A percentile compares a stretch with the other conserved stretches of the same genome.
These are phyloP conservation scores for Arthrobotrys entomopaga DNA, from an alignment of 2,329 filamentous ascomycete genomes.

Conservation along the genomic window DNA sequence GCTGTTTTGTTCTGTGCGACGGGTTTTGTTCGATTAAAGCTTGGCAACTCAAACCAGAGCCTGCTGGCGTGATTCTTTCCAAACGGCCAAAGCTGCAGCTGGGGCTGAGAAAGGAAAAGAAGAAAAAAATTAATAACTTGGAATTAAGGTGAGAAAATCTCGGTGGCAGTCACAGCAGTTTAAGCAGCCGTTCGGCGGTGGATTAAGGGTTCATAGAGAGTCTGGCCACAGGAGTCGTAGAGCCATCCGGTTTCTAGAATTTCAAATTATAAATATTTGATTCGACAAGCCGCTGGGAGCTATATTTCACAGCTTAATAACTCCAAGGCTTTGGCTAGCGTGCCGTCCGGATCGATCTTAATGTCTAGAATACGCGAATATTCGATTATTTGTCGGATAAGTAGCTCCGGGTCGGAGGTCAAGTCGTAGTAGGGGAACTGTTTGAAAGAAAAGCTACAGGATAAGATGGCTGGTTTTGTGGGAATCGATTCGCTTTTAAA, in stretches of 20 bases:
- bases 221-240: conserved; percentile 37
- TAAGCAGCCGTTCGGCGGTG: conserved; percentile 32
- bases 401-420: conserved; percentile 24
- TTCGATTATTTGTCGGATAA: conserved; percentile 20
- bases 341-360: conserved; percentile 1
- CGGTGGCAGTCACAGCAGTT: conserved; percentile 28
- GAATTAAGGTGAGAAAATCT: conserved; percentile 10
- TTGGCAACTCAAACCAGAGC: conserved; percentile 52
- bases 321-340: conserved; percentile 5
- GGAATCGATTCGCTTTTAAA: conserved; percentile 52
- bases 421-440: conserved; percentile 25
- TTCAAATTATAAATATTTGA: conserved; percentile 30
- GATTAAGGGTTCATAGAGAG: conserved; percentile 29
- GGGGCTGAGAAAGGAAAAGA: conserved; percentile 42
- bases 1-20: conserved; percentile 45
- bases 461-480: conserved; percentile 39
- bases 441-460: conserved; percentile 26
- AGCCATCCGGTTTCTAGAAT: conserved; percentile 17
- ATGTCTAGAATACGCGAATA: conserved; percentile 3
- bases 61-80: conserved; percentile 47
- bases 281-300: conserved; percentile 30
- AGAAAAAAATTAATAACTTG: conserved; percentile 28
- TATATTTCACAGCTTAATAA: conserved; percentile 26
- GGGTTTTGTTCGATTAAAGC: conserved; percentile 24
- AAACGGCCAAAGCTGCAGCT: conserved; percentile 55